Conservation (phyloP, 768 basidiomycete genomes). For the Mycena maculata region DNA sequence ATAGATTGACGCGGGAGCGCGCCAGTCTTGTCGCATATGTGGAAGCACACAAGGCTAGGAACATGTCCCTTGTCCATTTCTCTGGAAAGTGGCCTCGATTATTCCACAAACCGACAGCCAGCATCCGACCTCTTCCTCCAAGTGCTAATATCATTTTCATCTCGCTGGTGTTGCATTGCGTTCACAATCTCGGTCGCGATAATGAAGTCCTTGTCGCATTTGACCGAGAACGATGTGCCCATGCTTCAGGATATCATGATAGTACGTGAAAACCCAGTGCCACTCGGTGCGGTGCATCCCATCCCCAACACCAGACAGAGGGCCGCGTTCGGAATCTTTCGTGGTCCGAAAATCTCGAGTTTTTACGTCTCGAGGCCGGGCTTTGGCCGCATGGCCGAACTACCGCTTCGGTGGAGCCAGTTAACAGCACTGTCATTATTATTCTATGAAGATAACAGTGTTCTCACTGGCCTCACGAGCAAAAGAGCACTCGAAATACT, state of each 20-base stretch:
- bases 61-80: slow-evolving; percentile 14
- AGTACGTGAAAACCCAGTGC: too few species aligned
- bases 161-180: background rate
- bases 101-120: background rate
- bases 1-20: slow-evolving; percentile 3
- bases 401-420: slow-evolving; percentile 1
- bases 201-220: background rate
- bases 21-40: background rate
- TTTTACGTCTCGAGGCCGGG: background rate
- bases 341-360: background rate
- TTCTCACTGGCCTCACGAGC: background rate
- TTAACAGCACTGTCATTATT: background rate
- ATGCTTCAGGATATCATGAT: background rate
- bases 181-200: background rate
- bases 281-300: background rate
- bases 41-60: background rate
- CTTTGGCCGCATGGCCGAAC: background rate
- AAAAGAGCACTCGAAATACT: background rate
- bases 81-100: background rate
- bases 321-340: background rate
- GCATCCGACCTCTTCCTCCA: background rate
- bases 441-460: background rate
- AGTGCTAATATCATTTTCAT: slow-evolving; percentile 1
- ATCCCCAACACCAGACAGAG: too few species aligned
- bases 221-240: background rate